phyloP scores from a whole-genome alignment of 768 basidiomycete genomes.

The Daedaleopsis sinensis region DNA sequence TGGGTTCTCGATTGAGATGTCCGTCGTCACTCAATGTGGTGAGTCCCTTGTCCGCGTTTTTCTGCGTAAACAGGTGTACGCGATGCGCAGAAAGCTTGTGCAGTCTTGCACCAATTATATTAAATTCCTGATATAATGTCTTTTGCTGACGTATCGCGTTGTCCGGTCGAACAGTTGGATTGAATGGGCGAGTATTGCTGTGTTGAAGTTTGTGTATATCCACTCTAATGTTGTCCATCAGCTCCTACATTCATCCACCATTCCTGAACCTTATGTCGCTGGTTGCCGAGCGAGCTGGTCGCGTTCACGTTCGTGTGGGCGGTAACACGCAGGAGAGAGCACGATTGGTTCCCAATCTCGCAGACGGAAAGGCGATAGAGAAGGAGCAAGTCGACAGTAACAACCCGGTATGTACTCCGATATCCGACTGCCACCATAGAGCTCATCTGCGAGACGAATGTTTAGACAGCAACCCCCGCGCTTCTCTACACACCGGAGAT shows the following conservation, averaged over 20 bases:
- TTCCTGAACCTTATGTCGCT: conserved; percentile 55
- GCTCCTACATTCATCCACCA: conserved; percentile 51
- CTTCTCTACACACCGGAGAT: conserved; percentile 52
- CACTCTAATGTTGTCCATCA: conserved; percentile 21
- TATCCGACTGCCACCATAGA: conserved; percentile 38
- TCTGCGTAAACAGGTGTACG: conserved; percentile 42
- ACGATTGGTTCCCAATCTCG: conserved; percentile 49
- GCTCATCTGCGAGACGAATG: conserved; percentile 25
- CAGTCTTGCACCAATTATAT: conserved; percentile 45
- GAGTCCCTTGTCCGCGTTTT: conserved; percentile 34
- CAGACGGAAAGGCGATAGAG: conserved; percentile 51
- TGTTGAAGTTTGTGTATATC: no score
- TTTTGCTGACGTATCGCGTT: background rate
- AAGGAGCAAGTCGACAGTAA: conserved; percentile 46
- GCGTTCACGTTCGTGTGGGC: conserved; percentile 43
- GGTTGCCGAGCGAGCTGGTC: conserved; percentile 45
- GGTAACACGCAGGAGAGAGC: conserved; percentile 56
- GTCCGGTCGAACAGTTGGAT: conserved; percentile 43
- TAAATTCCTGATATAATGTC: background rate
- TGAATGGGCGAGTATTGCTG: conserved; percentile 45
- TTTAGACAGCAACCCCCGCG: conserved; percentile 55
- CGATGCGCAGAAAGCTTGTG: conserved; percentile 67
- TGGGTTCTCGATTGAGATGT: conserved; percentile 79
- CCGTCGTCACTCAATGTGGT: conserved; percentile 69
- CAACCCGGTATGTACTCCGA: conserved; percentile 46